A percentile compares a stretch with the other conserved stretches of the same genome.
phyloP scores from a whole-genome alignment of 768 basidiomycete genomes.

The Tubosaeta brunneosetosa region DNA sequence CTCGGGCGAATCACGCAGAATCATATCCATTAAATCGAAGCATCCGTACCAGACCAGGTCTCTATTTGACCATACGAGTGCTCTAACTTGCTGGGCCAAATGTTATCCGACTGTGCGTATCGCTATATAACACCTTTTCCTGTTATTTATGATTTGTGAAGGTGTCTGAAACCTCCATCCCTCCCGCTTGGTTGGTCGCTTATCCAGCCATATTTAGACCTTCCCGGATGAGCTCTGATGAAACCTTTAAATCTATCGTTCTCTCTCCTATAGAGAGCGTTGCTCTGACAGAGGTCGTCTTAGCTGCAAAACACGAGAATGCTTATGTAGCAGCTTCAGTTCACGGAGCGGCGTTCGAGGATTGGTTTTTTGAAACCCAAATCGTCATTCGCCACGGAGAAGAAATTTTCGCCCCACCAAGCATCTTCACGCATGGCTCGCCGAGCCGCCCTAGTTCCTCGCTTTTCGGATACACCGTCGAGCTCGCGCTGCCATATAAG shows the following conservation, averaged over 20 bases:
- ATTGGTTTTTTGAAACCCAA: constrained; percentile 39
- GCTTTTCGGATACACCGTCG: constrained; percentile 42
- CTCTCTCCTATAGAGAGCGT: constrained; percentile 27
- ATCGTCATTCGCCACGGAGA: constrained; percentile 51
- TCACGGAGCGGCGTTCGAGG: constrained; percentile 36
- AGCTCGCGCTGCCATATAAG: constrained; percentile 64
- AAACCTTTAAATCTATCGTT: constrained; percentile 14
- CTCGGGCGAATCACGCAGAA: constrained; percentile 5
- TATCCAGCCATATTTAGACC: constrained; percentile 36
- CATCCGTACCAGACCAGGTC: constrained; percentile 2
- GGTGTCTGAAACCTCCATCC: constrained; percentile 35
- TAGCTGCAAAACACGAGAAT: constrained; percentile 45
- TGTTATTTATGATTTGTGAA: constrained; percentile 24
- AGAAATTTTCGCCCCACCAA: constrained; percentile 28
- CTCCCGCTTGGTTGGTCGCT: constrained; percentile 35
- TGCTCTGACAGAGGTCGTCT: constrained; percentile 47
- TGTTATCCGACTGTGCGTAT: constrained; percentile 36
- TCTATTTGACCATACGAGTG: neutral
- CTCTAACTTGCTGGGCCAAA: constrained; percentile 34
- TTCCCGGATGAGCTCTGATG: constrained; percentile 6
- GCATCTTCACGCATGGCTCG: constrained; percentile 16
- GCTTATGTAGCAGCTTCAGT: constrained; percentile 43
- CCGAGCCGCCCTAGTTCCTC: constrained; percentile 7
- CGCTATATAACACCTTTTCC: neutral
- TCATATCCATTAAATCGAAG: constrained; percentile 25